These are phyloP conservation scores for Trametes sanguinea DNA, from an alignment of 768 basidiomycete species.

Conservation along the genomic window DNA sequence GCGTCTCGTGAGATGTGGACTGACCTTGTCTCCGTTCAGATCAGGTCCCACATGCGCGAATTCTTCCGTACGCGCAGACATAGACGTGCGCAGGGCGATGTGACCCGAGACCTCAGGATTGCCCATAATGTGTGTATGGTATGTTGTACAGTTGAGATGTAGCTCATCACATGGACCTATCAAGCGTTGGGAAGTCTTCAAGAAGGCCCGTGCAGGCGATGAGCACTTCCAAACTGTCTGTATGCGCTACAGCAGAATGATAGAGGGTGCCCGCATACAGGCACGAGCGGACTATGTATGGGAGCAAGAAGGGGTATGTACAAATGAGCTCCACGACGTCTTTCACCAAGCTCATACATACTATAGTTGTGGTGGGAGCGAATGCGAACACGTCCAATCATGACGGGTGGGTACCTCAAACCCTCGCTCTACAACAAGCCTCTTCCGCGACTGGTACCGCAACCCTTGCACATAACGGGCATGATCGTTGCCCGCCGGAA, in stretches of 20 bases:
- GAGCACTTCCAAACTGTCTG: slow-evolving; percentile 47
- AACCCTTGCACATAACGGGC: slow-evolving; percentile 68
- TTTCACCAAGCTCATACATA: too few species aligned
- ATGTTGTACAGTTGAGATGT: not conserved
- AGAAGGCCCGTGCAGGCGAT: slow-evolving; percentile 56
- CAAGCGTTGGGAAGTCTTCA: slow-evolving; percentile 64
- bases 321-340: too few species aligned
- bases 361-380: slow-evolving; percentile 56
- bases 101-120: slow-evolving; percentile 47
- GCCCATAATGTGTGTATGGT: slow-evolving; percentile 55
- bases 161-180: not conserved
- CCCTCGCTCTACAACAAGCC: slow-evolving; percentile 66
- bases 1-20: not conserved
- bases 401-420: slow-evolving; percentile 73
- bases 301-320: slow-evolving; percentile 38
- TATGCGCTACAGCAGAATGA: slow-evolving; percentile 57
- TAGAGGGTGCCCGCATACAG: slow-evolving; percentile 53
- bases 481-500: slow-evolving; percentile 61
- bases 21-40: slow-evolving; percentile 38
- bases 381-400: slow-evolving; percentile 59
- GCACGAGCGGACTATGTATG: slow-evolving; percentile 47
- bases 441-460: slow-evolving; percentile 78
- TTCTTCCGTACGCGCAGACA: slow-evolving; percentile 55
- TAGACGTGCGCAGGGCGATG: slow-evolving; percentile 54
- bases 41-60: slow-evolving; percentile 54